phyloP scores from a whole-genome alignment of 306 rosid species.

The Comarum palustre region DNA sequence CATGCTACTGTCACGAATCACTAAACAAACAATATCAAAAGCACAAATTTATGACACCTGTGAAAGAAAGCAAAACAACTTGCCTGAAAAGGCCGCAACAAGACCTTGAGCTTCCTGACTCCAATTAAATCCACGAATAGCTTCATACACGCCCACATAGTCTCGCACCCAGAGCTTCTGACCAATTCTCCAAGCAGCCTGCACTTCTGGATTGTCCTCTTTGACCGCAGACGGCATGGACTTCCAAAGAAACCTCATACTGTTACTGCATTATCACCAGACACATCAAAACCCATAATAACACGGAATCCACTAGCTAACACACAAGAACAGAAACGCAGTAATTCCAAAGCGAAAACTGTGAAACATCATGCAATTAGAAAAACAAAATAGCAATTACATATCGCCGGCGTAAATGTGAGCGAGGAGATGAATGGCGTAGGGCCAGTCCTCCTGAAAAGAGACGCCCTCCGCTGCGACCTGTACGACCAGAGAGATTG shows the following conservation, averaged over 20 bases:
- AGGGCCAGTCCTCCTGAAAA: slow-evolving; percentile 78
- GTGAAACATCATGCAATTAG: not conserved
- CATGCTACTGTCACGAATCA: not conserved
- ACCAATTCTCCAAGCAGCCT: slow-evolving; percentile 76
- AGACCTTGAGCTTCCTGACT: slow-evolving; percentile 60
- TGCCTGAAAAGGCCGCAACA: slow-evolving; percentile 82
- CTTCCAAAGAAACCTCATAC: slow-evolving; percentile 92
- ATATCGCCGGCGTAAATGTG: slow-evolving; percentile 64
- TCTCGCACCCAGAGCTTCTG: slow-evolving; percentile 75
- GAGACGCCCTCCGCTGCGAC: slow-evolving; percentile 72
- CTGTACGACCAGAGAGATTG: slow-evolving; percentile 34
- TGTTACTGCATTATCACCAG: slow-evolving; percentile 62
- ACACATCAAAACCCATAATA: slow-evolving; percentile 22
- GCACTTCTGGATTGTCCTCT: slow-evolving; percentile 62
- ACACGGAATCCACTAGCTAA: not conserved
- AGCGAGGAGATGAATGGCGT: slow-evolving; percentile 68
- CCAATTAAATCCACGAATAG: slow-evolving; percentile 72
- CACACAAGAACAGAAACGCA: not conserved
- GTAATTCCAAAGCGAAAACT: not conserved
- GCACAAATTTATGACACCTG: not conserved
- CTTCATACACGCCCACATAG: slow-evolving; percentile 65
- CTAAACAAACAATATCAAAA: not conserved
- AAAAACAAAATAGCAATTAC: slow-evolving; percentile 29
- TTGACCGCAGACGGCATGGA: slow-evolving; percentile 59
- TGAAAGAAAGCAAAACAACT: slow-evolving; percentile 8